A percentile compares a stretch with the other conserved stretches of the same genome.
phyloP scores from a whole-genome alignment of 495 filamentous ascomycete species.

The Sphaerosporella brunnea region DNA sequence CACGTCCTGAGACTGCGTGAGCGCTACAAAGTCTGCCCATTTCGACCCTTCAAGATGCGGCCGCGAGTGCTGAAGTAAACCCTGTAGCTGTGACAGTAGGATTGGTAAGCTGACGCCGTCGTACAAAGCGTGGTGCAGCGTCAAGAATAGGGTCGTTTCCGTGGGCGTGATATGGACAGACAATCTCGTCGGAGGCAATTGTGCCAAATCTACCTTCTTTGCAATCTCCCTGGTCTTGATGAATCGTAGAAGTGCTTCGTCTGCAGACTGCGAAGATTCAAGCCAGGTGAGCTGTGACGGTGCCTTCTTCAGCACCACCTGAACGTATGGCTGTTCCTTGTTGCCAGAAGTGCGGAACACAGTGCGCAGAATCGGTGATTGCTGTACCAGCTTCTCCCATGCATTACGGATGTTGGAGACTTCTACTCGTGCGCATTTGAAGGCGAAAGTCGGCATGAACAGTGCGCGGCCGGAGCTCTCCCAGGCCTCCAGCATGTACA shows the following conservation, averaged over 20 bases:
- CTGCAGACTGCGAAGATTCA: slow-evolving; percentile 7
- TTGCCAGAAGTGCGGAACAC: slow-evolving; percentile 35
- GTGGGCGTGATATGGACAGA: slow-evolving; percentile 14
- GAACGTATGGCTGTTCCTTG: slow-evolving; percentile 34
- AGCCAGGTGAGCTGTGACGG: slow-evolving; percentile 16
- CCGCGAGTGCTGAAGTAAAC: slow-evolving; percentile 25
- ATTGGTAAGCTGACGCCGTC: slow-evolving; percentile 40
- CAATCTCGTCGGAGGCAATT: slow-evolving; percentile 22
- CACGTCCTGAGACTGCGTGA: slow-evolving; percentile 12
- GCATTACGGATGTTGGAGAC: slow-evolving; percentile 29
- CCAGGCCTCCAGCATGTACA: slow-evolving; percentile 54
- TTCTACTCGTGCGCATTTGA: slow-evolving; percentile 29
- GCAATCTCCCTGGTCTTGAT: slow-evolving; percentile 14
- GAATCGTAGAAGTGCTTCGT: slow-evolving; percentile 8
- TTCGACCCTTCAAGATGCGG: slow-evolving; percentile 4
- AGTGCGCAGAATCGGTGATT: slow-evolving; percentile 45
- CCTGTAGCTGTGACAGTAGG: slow-evolving; percentile 31
- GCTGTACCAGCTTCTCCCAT: slow-evolving; percentile 39
- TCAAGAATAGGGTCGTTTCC: slow-evolving; percentile 28
- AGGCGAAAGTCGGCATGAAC: slow-evolving; percentile 48
- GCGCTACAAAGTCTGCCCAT: slow-evolving; percentile 25
- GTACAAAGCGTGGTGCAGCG: slow-evolving; percentile 46
- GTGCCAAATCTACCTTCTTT: slow-evolving; percentile 10
- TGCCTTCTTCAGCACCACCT: slow-evolving; percentile 31
- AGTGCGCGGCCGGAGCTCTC: slow-evolving; percentile 40